Evolutionary conservation across 345 rosid species (phyloP), one percentile per base, ranked within the genome.

Genomic region (Hirschfeldia incana): DNA sequence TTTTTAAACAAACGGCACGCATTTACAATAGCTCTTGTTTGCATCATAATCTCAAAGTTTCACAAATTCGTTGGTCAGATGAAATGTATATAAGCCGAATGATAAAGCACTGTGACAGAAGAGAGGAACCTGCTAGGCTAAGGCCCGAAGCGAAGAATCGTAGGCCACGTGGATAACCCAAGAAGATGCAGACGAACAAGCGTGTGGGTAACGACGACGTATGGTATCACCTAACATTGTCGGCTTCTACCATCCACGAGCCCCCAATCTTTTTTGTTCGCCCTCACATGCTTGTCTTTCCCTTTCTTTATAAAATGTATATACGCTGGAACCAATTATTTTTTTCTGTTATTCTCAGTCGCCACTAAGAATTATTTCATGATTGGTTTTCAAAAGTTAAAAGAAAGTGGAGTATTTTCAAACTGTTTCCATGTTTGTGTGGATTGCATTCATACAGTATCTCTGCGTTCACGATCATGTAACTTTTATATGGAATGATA

Each of bases 181-280:
- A 51, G 65, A 49, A 67, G 74, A 79, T 67, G 68, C 65, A 44
- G 65, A 67, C 78, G 70, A 60, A 74, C 78, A 79, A 67, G 78
- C 75, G 82, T 79, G 82, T 73, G 74, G n/a, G 26, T 67, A 73
- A 79, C 78, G 78, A 73, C 78, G 78, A 79, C 82, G 78, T 67
- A 1, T 79, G 33, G 0, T 53, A 42, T 36, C 46, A 79, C 78
- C 78, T 67, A 79, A 79, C 70, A 67, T 61, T 79, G 70, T 73
- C 65, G 78, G 65, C 65, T 73, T 73, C 65, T 70, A 79, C 82
- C 65, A 74, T 79, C 78, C 36, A 62, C 74, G 64, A 79, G 70
- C 78, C 2, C 2, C 68, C 55, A 28, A 59, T 57, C 49, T 42
- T 30, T 57, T 30, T 34, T 30, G 16, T 28, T 59, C 6, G 73